phyloP scores from a whole-genome alignment of 2,329 filamentous ascomycete genomes.

The Cladophialophora chaetospira region DNA sequence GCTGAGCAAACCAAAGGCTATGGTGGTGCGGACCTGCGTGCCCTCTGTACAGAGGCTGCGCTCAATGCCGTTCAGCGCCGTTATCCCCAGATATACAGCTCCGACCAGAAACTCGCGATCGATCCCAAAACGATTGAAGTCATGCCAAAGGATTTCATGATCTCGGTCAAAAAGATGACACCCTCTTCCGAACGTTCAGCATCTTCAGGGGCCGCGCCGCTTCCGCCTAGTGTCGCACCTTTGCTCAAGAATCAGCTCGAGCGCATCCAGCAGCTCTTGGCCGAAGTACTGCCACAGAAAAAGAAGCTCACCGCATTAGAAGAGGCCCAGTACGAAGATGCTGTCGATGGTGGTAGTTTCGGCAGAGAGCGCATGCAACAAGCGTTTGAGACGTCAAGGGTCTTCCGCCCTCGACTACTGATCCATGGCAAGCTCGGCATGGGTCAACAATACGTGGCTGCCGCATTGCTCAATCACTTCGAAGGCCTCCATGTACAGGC shows the following conservation, averaged over 20 bases:
- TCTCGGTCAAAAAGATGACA: constrained; percentile 93
- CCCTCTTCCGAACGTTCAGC: constrained; percentile 91
- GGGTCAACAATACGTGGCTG: constrained; percentile 88
- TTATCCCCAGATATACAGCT: constrained; percentile 94
- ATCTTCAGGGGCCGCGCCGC: constrained; percentile 76
- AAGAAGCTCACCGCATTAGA: constrained; percentile 88
- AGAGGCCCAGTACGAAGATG: constrained; percentile 88
- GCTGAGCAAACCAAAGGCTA: constrained; percentile 91
- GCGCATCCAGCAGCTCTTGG: constrained; percentile 68
- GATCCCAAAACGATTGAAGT: constrained; percentile 82
- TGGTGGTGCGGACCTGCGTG: constrained; percentile 90
- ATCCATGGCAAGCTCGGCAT: constrained; percentile 82
- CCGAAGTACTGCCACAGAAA: constrained; percentile 77
- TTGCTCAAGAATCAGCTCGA: constrained; percentile 73
- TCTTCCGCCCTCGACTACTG: constrained; percentile 85
- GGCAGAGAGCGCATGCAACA: constrained; percentile 74
- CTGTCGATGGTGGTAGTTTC: constrained; percentile 81
- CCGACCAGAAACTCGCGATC: constrained; percentile 85
- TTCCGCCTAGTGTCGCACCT: constrained; percentile 79
- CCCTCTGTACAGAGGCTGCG: constrained; percentile 92
- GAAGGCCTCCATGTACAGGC: constrained; percentile 93
- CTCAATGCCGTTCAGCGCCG: constrained; percentile 93
- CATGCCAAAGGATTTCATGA: constrained; percentile 92
- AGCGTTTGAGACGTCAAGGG: constrained; percentile 82
- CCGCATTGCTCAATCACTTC: constrained; percentile 83